Evolutionary conservation across 495 filamentous ascomycete species (phyloP).

Genomic region (Bacidia gigantensis): DNA sequence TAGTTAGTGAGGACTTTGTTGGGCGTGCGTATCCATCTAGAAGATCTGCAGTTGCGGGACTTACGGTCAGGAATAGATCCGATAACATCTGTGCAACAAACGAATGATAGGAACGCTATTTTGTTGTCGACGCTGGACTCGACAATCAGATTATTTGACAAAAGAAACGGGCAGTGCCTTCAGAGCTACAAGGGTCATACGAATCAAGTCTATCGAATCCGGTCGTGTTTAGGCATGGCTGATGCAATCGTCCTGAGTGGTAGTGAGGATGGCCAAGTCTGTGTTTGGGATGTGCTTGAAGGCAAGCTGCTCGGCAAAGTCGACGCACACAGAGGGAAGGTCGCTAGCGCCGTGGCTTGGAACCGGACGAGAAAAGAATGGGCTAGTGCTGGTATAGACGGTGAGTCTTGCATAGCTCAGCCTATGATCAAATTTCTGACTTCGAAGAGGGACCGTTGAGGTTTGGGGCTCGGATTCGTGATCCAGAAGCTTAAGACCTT

Average conservation of each 20-base stretch:
- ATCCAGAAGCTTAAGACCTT: no score
- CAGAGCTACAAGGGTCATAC: conserved; percentile 54
- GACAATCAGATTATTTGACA: conserved; percentile 69
- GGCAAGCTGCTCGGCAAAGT: conserved; percentile 52
- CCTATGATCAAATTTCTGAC: not conserved
- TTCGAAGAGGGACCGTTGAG: conserved; percentile 13
- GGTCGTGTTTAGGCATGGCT: conserved; percentile 55
- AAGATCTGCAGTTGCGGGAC: conserved; percentile 11
- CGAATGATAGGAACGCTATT: conserved; percentile 55
- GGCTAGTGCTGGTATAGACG: conserved; percentile 49
- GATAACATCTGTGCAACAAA: conserved; percentile 55
- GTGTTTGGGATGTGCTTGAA: conserved; percentile 80
- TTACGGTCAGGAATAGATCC: conserved; percentile 19
- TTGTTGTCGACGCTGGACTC: conserved; percentile 67
- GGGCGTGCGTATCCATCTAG: conserved; percentile 43
- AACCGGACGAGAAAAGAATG: conserved; percentile 53
- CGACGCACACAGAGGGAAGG: conserved; percentile 42
- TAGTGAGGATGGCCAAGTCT: conserved; percentile 64
- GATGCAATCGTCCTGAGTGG: conserved; percentile 73
- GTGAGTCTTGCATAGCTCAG: conserved; percentile 20
- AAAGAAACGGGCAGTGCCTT: conserved; percentile 55
- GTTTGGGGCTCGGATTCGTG: conserved; percentile 16
- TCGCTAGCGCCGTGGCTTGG: conserved; percentile 56
- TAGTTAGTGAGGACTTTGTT: conserved; percentile 57
- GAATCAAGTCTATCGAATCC: conserved; percentile 56